phyloP scores from a whole-genome alignment of 331 rosid genomes.

The Telfairia occidentalis region DNA sequence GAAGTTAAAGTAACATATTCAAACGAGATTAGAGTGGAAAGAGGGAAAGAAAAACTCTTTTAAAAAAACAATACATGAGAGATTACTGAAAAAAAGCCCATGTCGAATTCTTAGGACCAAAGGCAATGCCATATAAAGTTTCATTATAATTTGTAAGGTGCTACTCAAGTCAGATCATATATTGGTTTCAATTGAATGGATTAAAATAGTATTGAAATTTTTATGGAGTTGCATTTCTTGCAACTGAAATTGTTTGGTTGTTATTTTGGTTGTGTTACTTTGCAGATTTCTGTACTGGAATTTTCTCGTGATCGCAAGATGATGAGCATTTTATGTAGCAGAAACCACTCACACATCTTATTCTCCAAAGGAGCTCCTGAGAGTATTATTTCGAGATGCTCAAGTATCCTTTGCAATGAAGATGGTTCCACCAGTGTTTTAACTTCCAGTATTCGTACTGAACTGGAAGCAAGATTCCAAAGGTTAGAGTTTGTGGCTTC shows the following conservation, averaged over 20 bases:
- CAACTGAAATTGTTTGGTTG: not conserved
- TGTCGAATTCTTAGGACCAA: not conserved
- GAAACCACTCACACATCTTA: conserved; percentile 60
- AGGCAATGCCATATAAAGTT: not conserved
- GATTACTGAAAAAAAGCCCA: not conserved
- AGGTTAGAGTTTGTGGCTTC: conserved; percentile 40
- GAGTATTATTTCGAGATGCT: conserved; percentile 73
- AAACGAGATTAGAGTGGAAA: not conserved
- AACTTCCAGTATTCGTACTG: conserved; percentile 55
- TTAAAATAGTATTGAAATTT: not conserved
- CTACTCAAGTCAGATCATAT: not conserved
- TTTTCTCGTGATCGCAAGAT: conserved; percentile 94
- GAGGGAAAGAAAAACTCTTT: not conserved
- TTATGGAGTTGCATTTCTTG: not conserved
- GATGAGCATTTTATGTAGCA: conserved; percentile 94
- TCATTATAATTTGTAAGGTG: not conserved
- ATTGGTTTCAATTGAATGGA: not conserved
- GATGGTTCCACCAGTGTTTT: conserved; percentile 64
- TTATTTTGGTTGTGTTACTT: conserved; percentile 18
- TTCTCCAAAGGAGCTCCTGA: conserved; percentile 98
- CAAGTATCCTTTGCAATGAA: conserved; percentile 67
- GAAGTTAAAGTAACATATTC: not conserved
- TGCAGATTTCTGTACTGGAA: conserved; percentile 66
- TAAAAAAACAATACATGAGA: not conserved
- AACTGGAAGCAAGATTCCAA: conserved; percentile 58